Evolutionary conservation across 805 yeast species (phyloP).

Genomic region (Wickerhamomyces canadensis): DNA sequence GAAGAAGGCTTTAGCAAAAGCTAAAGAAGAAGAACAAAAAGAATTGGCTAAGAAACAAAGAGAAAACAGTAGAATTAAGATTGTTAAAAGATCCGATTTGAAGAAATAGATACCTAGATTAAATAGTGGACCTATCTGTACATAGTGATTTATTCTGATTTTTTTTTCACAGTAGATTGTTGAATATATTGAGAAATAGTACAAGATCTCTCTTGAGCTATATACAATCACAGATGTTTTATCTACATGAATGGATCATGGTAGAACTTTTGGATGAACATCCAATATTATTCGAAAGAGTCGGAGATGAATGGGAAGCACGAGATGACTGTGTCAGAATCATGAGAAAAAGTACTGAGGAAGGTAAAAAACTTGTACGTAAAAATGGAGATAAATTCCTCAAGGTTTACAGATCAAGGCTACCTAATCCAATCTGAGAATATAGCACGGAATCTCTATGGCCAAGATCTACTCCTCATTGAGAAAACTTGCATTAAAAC

Average conservation of each 20-base stretch:
- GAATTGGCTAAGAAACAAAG: constrained; percentile 27
- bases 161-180: too few species aligned
- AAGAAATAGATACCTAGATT: constrained; percentile 11
- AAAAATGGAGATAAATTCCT: constrained; percentile 83
- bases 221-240: constrained; percentile 95
- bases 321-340: constrained; percentile 76
- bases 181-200: too few species aligned
- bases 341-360: constrained; percentile 94
- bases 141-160: neutral
- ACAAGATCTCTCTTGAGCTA: too few species aligned
- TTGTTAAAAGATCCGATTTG: constrained; percentile 18
- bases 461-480: too few species aligned
- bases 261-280: constrained; percentile 84
- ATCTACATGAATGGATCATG: constrained; percentile 96
- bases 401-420: constrained; percentile 80
- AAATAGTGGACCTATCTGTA: neutral
- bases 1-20: constrained; percentile 31
- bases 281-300: constrained; percentile 84
- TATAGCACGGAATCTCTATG: too few species aligned
- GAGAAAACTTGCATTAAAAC: too few species aligned
- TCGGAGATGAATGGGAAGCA: constrained; percentile 72
- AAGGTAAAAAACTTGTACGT: constrained; percentile 93
- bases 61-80: constrained; percentile 20
- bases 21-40: constrained; percentile 28
- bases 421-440: constrained; percentile 51